Base-by-base conservation (phyloP, 331 rosid species). In the Acacia concinna region DNA sequence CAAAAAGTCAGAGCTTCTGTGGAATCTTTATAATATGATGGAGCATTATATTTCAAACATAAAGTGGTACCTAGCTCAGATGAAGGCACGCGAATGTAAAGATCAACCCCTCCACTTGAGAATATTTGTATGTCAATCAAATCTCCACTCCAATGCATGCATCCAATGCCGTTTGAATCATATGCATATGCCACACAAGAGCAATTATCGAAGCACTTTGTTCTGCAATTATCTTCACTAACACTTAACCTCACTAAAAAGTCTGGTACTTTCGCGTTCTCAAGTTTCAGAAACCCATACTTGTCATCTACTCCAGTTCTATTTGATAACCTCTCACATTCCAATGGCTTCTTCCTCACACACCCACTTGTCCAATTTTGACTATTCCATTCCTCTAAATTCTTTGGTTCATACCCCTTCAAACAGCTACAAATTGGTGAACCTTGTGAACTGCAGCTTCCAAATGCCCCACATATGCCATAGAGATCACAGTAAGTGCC, bases 341-440 rank as follows among this genome's bases (percentile, higher is more conserved):
- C 5, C 15, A 34, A 6, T 35, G 71, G 46, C 25, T 20, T 20
- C 30, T n/a, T 18, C 28, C 86, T 84, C 10, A 60, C 35, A 27
- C 67, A 60, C 0, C 37, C 67, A 28, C 67, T 60, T 4, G 67
- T 28, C 67, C 67, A 60, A 28, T 60, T 28, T 30, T 60, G 38
- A 1, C 37, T 28, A 12, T 28, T 60, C 38, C 67, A 88, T 31
- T 82, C 79, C 13, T 54, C 30, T 15, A 4, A n/a, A 4, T 78
- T 65, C 54, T 13, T 59, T 1, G 89, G 87, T 37, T 47, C 38
- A 77, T 28, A 87, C 46, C 87, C 89, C 8, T 1, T 15, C 71
- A 77, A 56, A 60, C 89, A 87, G 2, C 10, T 57, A 41, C 87
- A 85, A 20, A 83, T 18, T 20, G 91, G 87, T 18, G 57, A 59